phyloP scores from a whole-genome alignment of 805 yeast species.

The Saccharomycopsis fibuligera region DNA sequence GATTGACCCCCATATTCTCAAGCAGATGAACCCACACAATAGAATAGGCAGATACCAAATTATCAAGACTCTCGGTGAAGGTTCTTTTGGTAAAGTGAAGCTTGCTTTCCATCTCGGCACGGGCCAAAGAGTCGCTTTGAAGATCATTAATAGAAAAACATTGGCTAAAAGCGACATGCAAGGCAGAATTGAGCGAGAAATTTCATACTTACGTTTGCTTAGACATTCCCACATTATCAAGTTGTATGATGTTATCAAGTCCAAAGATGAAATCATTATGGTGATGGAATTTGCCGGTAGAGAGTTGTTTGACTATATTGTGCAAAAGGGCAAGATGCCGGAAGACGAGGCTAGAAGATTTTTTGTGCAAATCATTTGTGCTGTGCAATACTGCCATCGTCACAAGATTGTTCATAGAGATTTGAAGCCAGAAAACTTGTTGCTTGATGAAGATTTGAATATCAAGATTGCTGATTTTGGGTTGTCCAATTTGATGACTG shows the following conservation, averaged over 20 bases:
- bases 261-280: conserved; percentile 94
- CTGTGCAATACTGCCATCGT: conserved; percentile 93
- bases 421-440: conserved; percentile 88
- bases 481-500: conserved; percentile 74
- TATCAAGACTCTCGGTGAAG: conserved; percentile 89
- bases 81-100: conserved; percentile 94
- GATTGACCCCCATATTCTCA: conserved; percentile 19
- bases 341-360: conserved; percentile 89
- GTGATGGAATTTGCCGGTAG: conserved; percentile 97
- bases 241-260: conserved; percentile 89
- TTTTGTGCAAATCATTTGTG: conserved; percentile 93
- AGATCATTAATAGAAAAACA: conserved; percentile 87
- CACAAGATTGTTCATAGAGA: conserved; percentile 96
- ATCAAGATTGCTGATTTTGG: conserved; percentile 97
- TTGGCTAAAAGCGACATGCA: conserved; percentile 95
- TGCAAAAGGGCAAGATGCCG: conserved; percentile 86
- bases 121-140: conserved; percentile 87
- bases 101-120: conserved; percentile 85
- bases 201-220: conserved; percentile 76
- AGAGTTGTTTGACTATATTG: conserved; percentile 91
- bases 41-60: conserved; percentile 90
- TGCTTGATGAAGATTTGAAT: conserved; percentile 82
- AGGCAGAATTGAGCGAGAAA: conserved; percentile 92
- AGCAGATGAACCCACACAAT: conserved; percentile 20
- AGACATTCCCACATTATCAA: conserved; percentile 97